Evolutionary conservation across 169 alveolate species (phyloP), one percentile per base, ranked within the genome.

Genomic region (Cryptosporidium ubiquitum): DNA sequence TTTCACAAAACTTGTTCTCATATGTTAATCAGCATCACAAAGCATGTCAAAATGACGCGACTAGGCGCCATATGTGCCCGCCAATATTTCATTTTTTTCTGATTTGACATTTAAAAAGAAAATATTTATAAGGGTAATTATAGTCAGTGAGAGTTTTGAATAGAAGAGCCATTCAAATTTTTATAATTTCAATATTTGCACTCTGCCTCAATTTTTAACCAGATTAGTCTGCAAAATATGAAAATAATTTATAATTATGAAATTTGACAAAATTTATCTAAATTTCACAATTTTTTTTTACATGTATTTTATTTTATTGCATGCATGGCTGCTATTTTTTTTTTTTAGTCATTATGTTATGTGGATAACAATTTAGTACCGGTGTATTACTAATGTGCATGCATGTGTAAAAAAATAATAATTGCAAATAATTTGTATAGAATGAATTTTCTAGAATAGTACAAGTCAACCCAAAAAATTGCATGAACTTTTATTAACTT

Each of bases 31-130:
- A 20, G 84, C 42, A 64, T 64, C 71, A 64, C 49, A n/a, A 64
- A 70, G 18, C 84, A 70, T 70, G 84, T 70, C 84, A 70, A 70
- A 64, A 69, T 40, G 57, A 47, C 44, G 84, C 66, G 47, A 49
- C 37, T 64, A 6, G 44, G 84, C 84, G 61, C 84, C 37, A 26
- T 12, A 2, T 1, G 0, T 18, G 33, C 51, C 84, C 84, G 84
- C 84, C 66, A 20, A 5, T 4, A 49, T 12, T 49, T 68, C 55
- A 16, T 31, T 42, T 39, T 69, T 47, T 47, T 47, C 51, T 37
- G 10, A 2, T 14, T 47, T 47, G 23, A 47, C 7, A 47, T 47
- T 42, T 42, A 12, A 42, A 7, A 42, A 52, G 35, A 55, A 23
- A 55, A 55, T 55, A 10, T 23, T 55, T 14, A 55, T 47, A 23